Conservation (phyloP, 73 alveolate genomes). For the Durusdinium trenchii region DNA sequence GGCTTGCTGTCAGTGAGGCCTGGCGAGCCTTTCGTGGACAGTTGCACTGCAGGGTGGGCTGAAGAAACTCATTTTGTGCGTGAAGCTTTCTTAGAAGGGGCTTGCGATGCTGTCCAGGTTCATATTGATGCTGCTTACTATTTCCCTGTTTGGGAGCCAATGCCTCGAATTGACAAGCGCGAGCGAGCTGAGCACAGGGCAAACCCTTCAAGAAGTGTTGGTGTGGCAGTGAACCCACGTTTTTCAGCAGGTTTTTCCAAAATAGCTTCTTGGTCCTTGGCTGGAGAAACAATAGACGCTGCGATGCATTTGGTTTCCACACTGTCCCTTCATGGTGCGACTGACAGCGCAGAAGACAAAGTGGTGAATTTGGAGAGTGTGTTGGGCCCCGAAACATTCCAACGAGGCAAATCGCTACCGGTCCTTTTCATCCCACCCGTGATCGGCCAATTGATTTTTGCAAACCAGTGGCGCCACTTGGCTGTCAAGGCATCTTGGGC, state of each 20-base stretch:
- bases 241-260: background rate
- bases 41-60: conserved; percentile 12
- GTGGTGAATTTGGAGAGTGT: background rate
- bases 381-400: background rate
- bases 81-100: background rate
- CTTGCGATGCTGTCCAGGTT: background rate
- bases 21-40: background rate
- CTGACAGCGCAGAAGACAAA: background rate
- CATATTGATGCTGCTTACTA: background rate
- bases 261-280: background rate
- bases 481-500: background rate
- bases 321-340: background rate
- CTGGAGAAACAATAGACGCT: background rate
- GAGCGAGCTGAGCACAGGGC: background rate
- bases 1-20: background rate
- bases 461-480: background rate
- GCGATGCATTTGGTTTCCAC: background rate
- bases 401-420: background rate
- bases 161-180: background rate
- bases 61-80: conserved; percentile 32
- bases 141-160: conserved; percentile 10
- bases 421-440: background rate
- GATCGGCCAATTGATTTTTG: background rate
- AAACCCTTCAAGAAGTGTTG: background rate
- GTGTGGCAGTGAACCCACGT: background rate